phyloP scores from a whole-genome alignment of 495 filamentous ascomycete species.

The Podospora conica region DNA sequence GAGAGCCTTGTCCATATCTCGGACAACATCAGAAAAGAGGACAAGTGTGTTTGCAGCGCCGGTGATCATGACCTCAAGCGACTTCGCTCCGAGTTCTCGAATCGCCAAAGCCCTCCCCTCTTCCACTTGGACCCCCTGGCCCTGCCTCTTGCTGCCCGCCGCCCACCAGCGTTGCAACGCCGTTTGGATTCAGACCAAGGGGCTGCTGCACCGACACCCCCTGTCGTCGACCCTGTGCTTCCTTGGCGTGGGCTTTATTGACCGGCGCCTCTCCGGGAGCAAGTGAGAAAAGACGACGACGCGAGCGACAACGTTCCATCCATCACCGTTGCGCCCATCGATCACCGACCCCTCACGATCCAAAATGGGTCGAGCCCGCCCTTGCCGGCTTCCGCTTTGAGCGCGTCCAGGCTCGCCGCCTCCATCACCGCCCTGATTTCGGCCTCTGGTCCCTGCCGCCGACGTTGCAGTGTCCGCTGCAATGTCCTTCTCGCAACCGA shows the following conservation, averaged over 20 bases:
- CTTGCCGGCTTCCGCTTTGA: slow-evolving; percentile 1
- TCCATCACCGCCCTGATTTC: slow-evolving; percentile 1
- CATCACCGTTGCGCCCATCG: slow-evolving; percentile 3
- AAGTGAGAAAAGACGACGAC: neutral
- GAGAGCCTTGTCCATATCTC: neutral
- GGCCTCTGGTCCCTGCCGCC: neutral
- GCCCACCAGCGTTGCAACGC: slow-evolving; percentile 8
- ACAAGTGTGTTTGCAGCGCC: neutral
- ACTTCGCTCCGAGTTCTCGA: neutral
- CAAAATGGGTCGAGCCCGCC: neutral
- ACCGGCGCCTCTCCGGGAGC: neutral
- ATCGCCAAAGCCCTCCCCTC: neutral
- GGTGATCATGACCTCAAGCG: neutral
- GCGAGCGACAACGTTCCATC: neutral
- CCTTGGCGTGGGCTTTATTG: slow-evolving; percentile 3
- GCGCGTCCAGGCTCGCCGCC: neutral
- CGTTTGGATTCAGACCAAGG: neutral
- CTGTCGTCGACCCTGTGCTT: neutral
- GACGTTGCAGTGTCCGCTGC: neutral
- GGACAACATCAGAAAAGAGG: neutral
- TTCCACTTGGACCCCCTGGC: neutral
- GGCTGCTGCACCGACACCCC: slow-evolving; percentile 1
- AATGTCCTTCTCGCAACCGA: neutral
- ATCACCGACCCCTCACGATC: neutral
- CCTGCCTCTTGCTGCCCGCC: neutral